A percentile compares a stretch with the other conserved stretches of the same genome.
These are phyloP conservation scores for Ormosia emarginata DNA, from an alignment of 306 rosid genomes.

Conservation along the genomic window DNA sequence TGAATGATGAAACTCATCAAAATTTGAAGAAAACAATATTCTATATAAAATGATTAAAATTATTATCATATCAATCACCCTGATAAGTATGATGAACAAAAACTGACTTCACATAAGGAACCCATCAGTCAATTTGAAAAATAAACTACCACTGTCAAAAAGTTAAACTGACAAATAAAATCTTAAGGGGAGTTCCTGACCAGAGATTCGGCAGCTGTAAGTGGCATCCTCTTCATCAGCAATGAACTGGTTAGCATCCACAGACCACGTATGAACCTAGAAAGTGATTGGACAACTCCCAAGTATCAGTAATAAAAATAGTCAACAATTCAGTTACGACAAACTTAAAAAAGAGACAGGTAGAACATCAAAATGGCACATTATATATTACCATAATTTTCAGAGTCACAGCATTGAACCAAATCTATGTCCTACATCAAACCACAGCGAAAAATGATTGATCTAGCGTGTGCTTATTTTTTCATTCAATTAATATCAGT, in stretches of 20 bases:
- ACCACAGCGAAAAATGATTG: background rate
- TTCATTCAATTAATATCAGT: background rate
- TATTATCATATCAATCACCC: background rate
- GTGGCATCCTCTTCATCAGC: constrained; percentile 88
- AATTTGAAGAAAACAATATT: background rate
- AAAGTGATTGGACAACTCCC: background rate
- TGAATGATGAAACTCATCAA: background rate
- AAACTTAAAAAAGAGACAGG: background rate
- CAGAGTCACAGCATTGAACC: background rate
- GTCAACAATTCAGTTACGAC: background rate
- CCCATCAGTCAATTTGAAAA: constrained; percentile 18
- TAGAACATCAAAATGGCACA: background rate
- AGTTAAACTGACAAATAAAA: background rate
- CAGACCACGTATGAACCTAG: constrained; percentile 77
- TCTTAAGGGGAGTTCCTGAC: constrained; percentile 31
- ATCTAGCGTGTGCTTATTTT: background rate
- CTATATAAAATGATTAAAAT: background rate
- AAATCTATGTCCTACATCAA: constrained; percentile 12
- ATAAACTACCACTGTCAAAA: background rate
- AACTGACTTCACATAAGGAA: background rate
- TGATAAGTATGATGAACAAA: constrained; percentile 9
- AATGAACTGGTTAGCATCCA: constrained; percentile 79
- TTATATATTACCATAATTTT: background rate
- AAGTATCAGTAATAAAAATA: background rate
- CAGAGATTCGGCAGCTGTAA: constrained; percentile 87